These are phyloP conservation scores for Eucalyptus brandiana DNA, from an alignment of 345 rosid genomes.

Conservation along the genomic window DNA sequence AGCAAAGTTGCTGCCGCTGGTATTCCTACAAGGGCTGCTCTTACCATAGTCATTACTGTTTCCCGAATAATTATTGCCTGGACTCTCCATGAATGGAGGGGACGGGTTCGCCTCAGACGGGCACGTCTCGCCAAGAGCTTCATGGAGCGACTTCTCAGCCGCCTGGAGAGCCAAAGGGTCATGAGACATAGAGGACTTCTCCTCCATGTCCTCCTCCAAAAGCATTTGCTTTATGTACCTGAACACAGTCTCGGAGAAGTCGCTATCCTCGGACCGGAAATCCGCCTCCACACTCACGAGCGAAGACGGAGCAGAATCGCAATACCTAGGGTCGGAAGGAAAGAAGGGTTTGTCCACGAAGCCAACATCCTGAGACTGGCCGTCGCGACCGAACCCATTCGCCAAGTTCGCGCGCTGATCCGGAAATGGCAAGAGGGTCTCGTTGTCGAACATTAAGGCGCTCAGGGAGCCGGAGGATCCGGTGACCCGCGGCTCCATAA, in stretches of 20 bases:
- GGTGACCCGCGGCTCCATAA: not conserved
- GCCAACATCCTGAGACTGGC: conserved; percentile 7
- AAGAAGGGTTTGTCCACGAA: conserved; percentile 6
- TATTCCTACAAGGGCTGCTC: conserved; percentile 6
- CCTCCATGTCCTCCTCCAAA: conserved; percentile 51
- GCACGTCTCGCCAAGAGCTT: conserved; percentile 17
- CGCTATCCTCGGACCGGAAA: conserved; percentile 33
- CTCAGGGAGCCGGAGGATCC: not conserved
- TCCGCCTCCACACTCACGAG: conserved; percentile 12
- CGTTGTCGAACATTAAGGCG: conserved; percentile 16
- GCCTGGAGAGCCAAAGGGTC: conserved; percentile 43
- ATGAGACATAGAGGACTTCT: conserved; percentile 21
- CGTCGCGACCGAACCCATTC: not conserved
- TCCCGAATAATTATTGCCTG: conserved; percentile 1
- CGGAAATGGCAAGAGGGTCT: conserved; percentile 10
- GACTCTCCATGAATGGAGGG: conserved; percentile 1
- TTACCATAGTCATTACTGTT: conserved; percentile 7
- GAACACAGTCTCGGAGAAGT: conserved; percentile 33
- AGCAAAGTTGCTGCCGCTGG: conserved; percentile 10
- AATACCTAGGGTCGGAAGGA: conserved; percentile 4
- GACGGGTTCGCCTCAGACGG: not conserved
- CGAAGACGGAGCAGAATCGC: not conserved
- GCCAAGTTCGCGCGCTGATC: not conserved
- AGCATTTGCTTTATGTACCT: conserved; percentile 49
- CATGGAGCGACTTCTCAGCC: conserved; percentile 42